Evolutionary conservation across 495 filamentous ascomycete genomes (phyloP), one percentile per base, ranked within the genome.

Genomic region (Pyronema domesticum): DNA sequence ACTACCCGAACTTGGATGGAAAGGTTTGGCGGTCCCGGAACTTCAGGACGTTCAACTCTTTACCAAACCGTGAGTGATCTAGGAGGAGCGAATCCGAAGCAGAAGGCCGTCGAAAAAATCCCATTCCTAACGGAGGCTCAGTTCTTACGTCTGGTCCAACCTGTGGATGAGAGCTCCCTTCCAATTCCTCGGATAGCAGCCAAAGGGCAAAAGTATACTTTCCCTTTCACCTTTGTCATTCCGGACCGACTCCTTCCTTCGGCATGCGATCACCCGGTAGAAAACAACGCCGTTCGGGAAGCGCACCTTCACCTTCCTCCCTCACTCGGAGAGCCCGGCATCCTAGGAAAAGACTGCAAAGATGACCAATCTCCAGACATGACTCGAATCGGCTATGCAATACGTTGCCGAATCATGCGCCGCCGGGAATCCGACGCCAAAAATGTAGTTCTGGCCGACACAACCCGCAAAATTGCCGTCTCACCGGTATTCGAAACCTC

Each of bases 141-240:
- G 63, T 95, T 95, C 61, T 73, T 98, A 46, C 85, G 83, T 65
- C 73, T 96, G 57, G 71, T 72, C 43, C 89, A 94, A 71, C 91
- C 93, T 4, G 78, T 89, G 11, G 70, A 79, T 37, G 74, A 82
- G 9, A 67, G 75, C 2, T 68, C 72, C 1, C 85, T 89, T 58
- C 89, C 89, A 0, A 72, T 76, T 10, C 78, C 83, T 14, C 71
- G 83, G 7, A 70, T 87, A 17, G 67, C 87, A 10, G 77, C 85
- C 65, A 72, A 77, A 2, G 84, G 79, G 3, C 71, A 70, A 48
- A 75, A 70, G 23, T 86, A 89, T 65, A 78, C 67, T 11, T 80
- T 94, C 51, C 84, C 86, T 1, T 98, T 95, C 69, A 80, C 78
- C 56, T 98, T 98, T 62, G 81, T 86, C 37, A 77, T 96, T 10